Evolutionary conservation across 306 rosid genomes (phyloP), one percentile per base, ranked within the genome.

Genomic region (Castanopsis chinensis): DNA sequence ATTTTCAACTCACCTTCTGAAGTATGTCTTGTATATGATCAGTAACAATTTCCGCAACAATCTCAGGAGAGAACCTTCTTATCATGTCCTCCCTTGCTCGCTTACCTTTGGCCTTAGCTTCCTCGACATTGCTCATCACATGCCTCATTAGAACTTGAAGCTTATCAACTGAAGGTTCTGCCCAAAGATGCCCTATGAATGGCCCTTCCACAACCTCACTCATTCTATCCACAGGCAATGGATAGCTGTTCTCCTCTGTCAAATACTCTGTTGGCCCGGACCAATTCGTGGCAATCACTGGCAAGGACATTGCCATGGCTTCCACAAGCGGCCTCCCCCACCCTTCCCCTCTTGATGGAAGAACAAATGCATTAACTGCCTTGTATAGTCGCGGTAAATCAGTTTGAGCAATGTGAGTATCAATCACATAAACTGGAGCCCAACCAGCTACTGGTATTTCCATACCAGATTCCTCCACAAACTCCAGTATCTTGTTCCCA

Each of bases 251-350:
- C 74, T 84, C 87, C 13, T 84, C 85, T 0, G 97, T 89, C 88
- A 93, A 67, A 83, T 80, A 93, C 78, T 93, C 97, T 0, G 98
- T 91, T 3, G 90, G 98, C 21, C 97, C 98, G 0, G 98, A 93
- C 98, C 98, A 91, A 82, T 91, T 91, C 3, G 97, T 93, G 1
- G 91, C 89, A 75, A 93, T 91, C 68, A 91, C 93, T 0, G 97
- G 95, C 87, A 93, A 78, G 0, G 94, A 79, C 98, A 93, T 93
- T 35, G 98, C 86, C 93, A 93, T 93, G 32, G 98, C 98, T 84
- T 93, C 97, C 58, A 93, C 97, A 18, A 90, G 33, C 37, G 98
- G 97, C 68, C 98, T 87, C 5, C 98, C 98, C 97, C 98, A 91
- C 12, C 98, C 98, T 85, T 93, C 98, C 18, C 97, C 98, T 85